phyloP scores from a whole-genome alignment of 2,329 filamentous ascomycete genomes.

The Fusarium irregulare region DNA sequence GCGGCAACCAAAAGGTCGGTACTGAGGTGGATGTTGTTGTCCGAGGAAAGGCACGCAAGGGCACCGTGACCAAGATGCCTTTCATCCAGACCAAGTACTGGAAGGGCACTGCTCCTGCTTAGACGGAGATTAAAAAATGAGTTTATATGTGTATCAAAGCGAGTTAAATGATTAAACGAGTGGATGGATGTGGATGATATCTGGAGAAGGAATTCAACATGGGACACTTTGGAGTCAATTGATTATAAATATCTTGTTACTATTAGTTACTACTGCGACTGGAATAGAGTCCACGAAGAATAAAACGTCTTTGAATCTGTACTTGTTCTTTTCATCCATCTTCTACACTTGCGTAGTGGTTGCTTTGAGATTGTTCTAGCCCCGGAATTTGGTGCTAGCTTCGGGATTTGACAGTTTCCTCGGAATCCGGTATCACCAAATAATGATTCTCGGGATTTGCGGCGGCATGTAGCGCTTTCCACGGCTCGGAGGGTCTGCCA shows the following conservation, averaged over 20 bases:
- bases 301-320: slow-evolving; percentile 2
- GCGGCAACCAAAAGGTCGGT: slow-evolving; percentile 84
- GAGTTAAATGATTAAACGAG: slow-evolving; percentile 22
- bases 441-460: not conserved
- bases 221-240: slow-evolving; percentile 26
- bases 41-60: slow-evolving; percentile 79
- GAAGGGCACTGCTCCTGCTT: slow-evolving; percentile 42
- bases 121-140: not conserved
- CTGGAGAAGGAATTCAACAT: slow-evolving; percentile 31
- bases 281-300: slow-evolving; percentile 12
- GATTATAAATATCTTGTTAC: slow-evolving; percentile 6
- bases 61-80: slow-evolving; percentile 86
- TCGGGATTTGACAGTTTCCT: slow-evolving; percentile 2
- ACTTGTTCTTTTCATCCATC: not conserved
- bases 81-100: slow-evolving; percentile 85
- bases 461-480: not conserved
- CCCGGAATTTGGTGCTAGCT: slow-evolving; percentile 1
- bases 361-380: not conserved
- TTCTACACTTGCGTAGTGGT: not conserved
- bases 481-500: slow-evolving; percentile 7
- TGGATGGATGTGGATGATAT: slow-evolving; percentile 5
- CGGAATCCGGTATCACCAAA: not conserved
- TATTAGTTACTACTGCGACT: slow-evolving; percentile 2
- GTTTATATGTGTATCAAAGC: slow-evolving; percentile 20
- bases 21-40: slow-evolving; percentile 84